phyloP scores from a whole-genome alignment of 2,329 filamentous ascomycete species.

The Piedraia hortae region DNA sequence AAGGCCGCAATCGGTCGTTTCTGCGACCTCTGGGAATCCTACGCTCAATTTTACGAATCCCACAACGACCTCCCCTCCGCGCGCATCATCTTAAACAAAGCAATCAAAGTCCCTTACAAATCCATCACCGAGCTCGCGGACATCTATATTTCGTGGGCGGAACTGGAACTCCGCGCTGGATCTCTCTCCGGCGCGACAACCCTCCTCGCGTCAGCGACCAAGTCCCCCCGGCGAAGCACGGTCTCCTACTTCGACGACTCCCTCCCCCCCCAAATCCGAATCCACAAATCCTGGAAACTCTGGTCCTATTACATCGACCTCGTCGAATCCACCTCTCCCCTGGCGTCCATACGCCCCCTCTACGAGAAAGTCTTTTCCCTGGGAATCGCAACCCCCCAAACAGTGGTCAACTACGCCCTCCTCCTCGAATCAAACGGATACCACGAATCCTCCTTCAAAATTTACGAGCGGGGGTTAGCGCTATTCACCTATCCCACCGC shows the following conservation, averaged over 20 bases:
- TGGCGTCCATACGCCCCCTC: conserved; percentile 79
- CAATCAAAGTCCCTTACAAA: conserved; percentile 91
- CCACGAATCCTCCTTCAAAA: conserved; percentile 89
- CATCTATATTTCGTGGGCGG: conserved; percentile 97
- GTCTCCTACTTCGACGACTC: conserved; percentile 98
- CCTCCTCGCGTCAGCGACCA: conserved; percentile 91
- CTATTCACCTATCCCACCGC: conserved; percentile 97
- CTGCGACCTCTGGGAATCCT: conserved; percentile 85
- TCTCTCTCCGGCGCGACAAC: conserved; percentile 85
- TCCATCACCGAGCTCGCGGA: conserved; percentile 91
- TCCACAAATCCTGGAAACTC: conserved; percentile 97
- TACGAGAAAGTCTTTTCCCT: conserved; percentile 97
- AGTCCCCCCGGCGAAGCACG: conserved; percentile 86
- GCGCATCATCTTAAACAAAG: conserved; percentile 86
- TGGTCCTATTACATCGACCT: conserved; percentile 99
- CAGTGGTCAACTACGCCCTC: conserved; percentile 94
- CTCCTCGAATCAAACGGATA: conserved; percentile 83
- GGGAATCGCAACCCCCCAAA: conserved; percentile 90
- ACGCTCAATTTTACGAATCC: conserved; percentile 87
- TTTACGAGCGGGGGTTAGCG: conserved; percentile 85
- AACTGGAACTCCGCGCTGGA: conserved; percentile 87
- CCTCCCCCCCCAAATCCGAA: conserved; percentile 74
- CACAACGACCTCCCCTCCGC: conserved; percentile 64
- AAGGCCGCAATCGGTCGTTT: conserved; percentile 87
- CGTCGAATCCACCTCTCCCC: conserved; percentile 70